Base-by-base conservation (phyloP, 2,329 filamentous ascomycete genomes). In the Aureobasidium sp. region DNA sequence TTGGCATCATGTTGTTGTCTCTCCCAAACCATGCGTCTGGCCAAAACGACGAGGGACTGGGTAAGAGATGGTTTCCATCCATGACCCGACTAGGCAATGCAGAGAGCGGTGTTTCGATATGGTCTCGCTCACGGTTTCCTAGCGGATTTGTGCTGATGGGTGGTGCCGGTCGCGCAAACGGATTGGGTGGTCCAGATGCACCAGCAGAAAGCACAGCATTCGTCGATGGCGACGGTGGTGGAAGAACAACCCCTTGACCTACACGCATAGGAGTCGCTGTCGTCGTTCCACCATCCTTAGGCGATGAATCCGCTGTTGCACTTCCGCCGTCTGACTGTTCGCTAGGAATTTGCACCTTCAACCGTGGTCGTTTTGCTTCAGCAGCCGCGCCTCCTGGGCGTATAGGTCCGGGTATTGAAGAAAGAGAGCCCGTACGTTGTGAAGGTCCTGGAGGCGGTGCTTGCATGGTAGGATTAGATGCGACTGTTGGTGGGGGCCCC, bases 331-430 rank as follows among this genome's bases (percentile, higher is more conserved):
- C 91, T 10, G 91, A 95, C 42, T 86, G 86, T 69, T 96, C 94
- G 66, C 91, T 93, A 0, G 94, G 94, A 69, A 99, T 99, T 71
- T 97, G 91, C 5, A 99, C 91, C 68, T 90, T 96, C 50, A 99
- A 80, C 59, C 90, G 85, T 3, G 94, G 94, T 60, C 92, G 83
- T 69, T 89, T 86, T 9, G 85, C 85, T 61, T 84, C 85, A 11
- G 75, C 77, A 66, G 87, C 84, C 63, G 88, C 77, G 66, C 90
- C 95, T 70, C 90, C 91, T n/a, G 89, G 86, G 41, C 90, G 83
- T 25, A 87, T 87, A 0, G 90, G 83, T 41, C 90, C 86, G 0
- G 88, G 82, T 34, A 87, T 80, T 1, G 85, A 86, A 1, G 88
- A 83, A 4, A 86, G 78, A 30, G 83, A 82, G 29, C 77, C 74